Evolutionary conservation across 305 asterid genomes (phyloP).

Genomic region (Stenogyne calaminthoides): DNA sequence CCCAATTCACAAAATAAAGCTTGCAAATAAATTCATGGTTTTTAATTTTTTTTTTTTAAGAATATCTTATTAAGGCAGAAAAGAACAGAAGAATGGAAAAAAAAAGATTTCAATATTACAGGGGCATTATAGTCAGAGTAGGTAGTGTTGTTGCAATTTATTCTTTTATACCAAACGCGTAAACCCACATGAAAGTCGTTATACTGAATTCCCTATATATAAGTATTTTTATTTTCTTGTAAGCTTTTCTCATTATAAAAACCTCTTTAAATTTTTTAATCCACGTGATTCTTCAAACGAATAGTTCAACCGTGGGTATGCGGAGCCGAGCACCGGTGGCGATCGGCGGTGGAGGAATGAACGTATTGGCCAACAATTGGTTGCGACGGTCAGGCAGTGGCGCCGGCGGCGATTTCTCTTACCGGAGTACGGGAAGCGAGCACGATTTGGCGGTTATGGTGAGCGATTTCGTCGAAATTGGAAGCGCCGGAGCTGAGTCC

Average conservation of each 20-base stretch:
- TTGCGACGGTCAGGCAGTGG: constrained; percentile 35
- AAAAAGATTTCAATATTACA: neutral
- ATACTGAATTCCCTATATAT: neutral
- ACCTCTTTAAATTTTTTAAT: neutral
- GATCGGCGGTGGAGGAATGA: constrained; percentile 29
- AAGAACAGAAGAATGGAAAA: neutral
- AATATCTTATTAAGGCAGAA: neutral
- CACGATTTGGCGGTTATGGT: constrained; percentile 50
- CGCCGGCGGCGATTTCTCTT: constrained; percentile 28
- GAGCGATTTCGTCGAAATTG: constrained; percentile 44
- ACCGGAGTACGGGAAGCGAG: constrained; percentile 48
- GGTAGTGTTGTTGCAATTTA: neutral
- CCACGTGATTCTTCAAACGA: constrained; percentile 1
- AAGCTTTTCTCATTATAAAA: neutral
- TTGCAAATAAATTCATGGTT: too few species aligned
- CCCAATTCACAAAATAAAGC: too few species aligned
- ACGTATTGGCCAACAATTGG: constrained; percentile 32
- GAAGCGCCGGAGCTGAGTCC: constrained; percentile 45
- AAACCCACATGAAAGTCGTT: constrained; percentile 18
- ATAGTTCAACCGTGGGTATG: constrained; percentile 23
- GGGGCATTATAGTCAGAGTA: constrained; percentile 18
- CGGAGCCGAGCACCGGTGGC: constrained; percentile 35
- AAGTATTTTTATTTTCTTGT: neutral
- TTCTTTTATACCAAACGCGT: constrained; percentile 20
- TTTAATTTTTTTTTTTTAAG: too few species aligned